These are phyloP conservation scores for Salix arbutifolia DNA, from an alignment of 345 rosid genomes.

Conservation along the genomic window DNA sequence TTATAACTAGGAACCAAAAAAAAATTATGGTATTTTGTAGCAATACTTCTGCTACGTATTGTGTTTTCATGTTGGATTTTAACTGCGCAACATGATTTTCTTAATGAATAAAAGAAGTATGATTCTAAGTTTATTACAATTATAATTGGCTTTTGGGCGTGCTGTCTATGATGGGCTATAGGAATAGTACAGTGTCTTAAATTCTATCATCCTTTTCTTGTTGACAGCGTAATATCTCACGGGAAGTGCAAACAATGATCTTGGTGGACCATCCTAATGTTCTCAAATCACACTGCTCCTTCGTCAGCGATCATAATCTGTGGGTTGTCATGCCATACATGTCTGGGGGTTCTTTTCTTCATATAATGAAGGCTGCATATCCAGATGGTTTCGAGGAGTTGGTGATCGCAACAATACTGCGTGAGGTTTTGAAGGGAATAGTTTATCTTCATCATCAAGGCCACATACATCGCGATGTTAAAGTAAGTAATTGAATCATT, in stretches of 20 bases:
- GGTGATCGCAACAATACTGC: conserved; percentile 79
- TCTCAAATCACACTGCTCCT: conserved; percentile 88
- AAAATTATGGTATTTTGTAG: too few relatives aligned
- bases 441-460: conserved; percentile 99
- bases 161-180: too few relatives aligned
- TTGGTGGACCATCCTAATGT: conserved; percentile 90
- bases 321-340: conserved; percentile 99
- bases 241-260: conserved; percentile 96
- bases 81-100: too few relatives aligned
- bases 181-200: too few relatives aligned
- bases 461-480: conserved; percentile 94
- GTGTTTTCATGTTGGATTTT: too few relatives aligned
- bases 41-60: too few relatives aligned
- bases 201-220: too few relatives aligned
- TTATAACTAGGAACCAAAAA: too few relatives aligned
- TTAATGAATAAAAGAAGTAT: too few relatives aligned
- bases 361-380: conserved; percentile 87
- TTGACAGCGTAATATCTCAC: conserved; percentile 61
- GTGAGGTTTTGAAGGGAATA: conserved; percentile 82
- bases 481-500: conserved; percentile 42
- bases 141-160: too few relatives aligned
- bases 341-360: conserved; percentile 99
- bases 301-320: conserved; percentile 80
- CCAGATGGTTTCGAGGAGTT: conserved; percentile 95
- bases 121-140: too few relatives aligned